phyloP scores from a whole-genome alignment of 352 stramenopile species.

The Pythium sp. region DNA sequence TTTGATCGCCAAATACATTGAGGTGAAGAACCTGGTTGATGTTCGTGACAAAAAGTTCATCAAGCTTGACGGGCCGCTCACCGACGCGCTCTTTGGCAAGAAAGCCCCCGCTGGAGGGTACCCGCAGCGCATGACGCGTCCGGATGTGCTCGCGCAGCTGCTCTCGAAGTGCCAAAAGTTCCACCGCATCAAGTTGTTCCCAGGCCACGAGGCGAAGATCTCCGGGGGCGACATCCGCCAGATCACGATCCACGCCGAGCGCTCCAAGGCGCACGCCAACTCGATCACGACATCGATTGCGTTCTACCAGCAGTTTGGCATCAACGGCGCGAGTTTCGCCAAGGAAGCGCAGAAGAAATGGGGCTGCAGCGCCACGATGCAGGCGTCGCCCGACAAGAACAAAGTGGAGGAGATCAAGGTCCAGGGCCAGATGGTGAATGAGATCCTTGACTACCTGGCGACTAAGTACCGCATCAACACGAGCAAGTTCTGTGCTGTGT shows the following conservation, averaged over 20 bases:
- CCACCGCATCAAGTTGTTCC: conserved; percentile 68
- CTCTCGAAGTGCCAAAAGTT: conserved; percentile 66
- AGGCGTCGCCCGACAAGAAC: conserved; percentile 54
- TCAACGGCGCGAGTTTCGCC: conserved; percentile 63
- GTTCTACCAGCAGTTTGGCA: conserved; percentile 79
- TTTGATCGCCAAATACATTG: conserved; percentile 59
- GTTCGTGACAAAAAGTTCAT: conserved; percentile 65
- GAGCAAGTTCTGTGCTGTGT: conserved; percentile 61
- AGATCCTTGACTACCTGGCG: conserved; percentile 62
- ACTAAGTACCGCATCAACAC: conserved; percentile 67
- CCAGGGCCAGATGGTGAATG: conserved; percentile 79
- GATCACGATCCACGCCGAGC: conserved; percentile 64
- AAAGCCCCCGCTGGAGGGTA: conserved; percentile 59
- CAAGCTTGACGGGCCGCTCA: conserved; percentile 57
- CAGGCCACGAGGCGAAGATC: conserved; percentile 63
- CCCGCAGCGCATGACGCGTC: conserved; percentile 48
- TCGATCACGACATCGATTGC: conserved; percentile 66
- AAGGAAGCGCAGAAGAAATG: conserved; percentile 84
- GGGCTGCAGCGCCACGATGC: conserved; percentile 65
- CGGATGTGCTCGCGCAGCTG: conserved; percentile 51
- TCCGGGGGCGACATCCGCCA: conserved; percentile 50
- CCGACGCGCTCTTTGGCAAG: conserved; percentile 72
- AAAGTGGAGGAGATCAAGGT: conserved; percentile 74
- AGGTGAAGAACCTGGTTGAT: conserved; percentile 54
- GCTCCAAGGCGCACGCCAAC: conserved; percentile 70